Evolutionary conservation across 331 rosid species (phyloP).

Genomic region (Prunus yedoensis): DNA sequence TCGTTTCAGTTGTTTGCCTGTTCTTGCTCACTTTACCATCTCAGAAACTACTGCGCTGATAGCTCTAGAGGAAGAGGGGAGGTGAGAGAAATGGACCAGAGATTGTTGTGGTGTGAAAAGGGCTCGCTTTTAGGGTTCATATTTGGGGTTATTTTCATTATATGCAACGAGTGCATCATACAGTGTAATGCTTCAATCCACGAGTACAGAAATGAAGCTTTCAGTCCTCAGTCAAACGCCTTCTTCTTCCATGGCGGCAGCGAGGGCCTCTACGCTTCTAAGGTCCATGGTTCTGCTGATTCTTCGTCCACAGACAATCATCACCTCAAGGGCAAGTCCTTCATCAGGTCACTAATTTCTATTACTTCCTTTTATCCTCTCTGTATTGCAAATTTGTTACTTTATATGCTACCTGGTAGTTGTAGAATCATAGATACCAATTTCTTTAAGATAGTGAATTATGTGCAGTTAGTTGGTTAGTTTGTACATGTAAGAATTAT

Average conservation of each 20-base stretch:
- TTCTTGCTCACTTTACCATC: neutral
- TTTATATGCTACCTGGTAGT: neutral
- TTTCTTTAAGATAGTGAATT: neutral
- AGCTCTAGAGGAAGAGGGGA: neutral
- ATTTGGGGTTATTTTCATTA: neutral
- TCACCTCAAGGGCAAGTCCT: conserved; percentile 62
- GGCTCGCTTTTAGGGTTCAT: conserved; percentile 13
- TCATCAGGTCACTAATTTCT: conserved; percentile 41
- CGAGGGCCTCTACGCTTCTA: conserved; percentile 67
- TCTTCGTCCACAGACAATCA: conserved; percentile 24
- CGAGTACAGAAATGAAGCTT: conserved; percentile 49
- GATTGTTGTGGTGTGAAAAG: neutral
- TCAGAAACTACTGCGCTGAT: neutral
- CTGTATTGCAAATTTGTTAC: neutral
- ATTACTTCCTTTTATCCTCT: neutral
- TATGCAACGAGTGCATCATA: conserved; percentile 14
- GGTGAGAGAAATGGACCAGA: conserved; percentile 3
- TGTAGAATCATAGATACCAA: neutral
- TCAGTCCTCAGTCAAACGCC: conserved; percentile 53
- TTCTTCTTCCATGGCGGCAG: conserved; percentile 83
- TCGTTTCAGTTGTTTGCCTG: neutral
- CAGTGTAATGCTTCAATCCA: conserved; percentile 51
- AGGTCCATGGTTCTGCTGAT: conserved; percentile 27
- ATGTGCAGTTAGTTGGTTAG: neutral
- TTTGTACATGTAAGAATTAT: neutral